Percentiles rank a stretch among this genome's conserved stretches.
phyloP scores from a whole-genome alignment of 2,329 filamentous ascomycete species.

The Claviceps sp. region DNA sequence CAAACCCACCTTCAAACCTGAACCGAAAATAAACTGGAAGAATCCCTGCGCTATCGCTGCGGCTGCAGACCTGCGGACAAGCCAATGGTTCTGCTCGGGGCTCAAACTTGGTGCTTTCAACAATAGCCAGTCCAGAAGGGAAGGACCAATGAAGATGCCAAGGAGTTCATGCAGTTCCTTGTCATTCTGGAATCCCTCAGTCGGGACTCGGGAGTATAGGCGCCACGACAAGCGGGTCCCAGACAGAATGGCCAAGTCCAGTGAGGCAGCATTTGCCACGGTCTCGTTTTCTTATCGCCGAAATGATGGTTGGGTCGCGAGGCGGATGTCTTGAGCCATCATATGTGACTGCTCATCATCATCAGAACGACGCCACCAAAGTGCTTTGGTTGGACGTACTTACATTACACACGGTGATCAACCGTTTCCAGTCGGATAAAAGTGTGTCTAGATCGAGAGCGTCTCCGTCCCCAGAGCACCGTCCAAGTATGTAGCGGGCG shows the following conservation, averaged over 20 bases:
- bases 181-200: neutral
- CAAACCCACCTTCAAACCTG: neutral
- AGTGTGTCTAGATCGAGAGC: neutral
- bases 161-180: neutral
- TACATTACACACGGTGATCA: conserved; percentile 4
- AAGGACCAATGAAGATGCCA: neutral
- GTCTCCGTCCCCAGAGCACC: neutral
- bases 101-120: conserved; percentile 1
- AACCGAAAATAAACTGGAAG: conserved; percentile 4
- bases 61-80: conserved; percentile 12
- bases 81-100: conserved; percentile 8
- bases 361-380: neutral
- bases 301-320: neutral
- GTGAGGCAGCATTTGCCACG: conserved; percentile 2
- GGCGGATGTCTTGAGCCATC: neutral
- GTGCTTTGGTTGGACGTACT: neutral
- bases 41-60: conserved; percentile 8
- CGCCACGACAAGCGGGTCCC: conserved; percentile 1
- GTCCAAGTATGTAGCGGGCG: conserved; percentile 5
- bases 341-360: neutral
- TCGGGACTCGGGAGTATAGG: neutral
- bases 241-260: conserved; percentile 2
- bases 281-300: conserved; percentile 2
- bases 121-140: neutral
- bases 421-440: conserved; percentile 2